These are phyloP conservation scores for Pseudozyma hubeiensis DNA, from an alignment of 1,284 basidiomycete species.

Conservation along the genomic window DNA sequence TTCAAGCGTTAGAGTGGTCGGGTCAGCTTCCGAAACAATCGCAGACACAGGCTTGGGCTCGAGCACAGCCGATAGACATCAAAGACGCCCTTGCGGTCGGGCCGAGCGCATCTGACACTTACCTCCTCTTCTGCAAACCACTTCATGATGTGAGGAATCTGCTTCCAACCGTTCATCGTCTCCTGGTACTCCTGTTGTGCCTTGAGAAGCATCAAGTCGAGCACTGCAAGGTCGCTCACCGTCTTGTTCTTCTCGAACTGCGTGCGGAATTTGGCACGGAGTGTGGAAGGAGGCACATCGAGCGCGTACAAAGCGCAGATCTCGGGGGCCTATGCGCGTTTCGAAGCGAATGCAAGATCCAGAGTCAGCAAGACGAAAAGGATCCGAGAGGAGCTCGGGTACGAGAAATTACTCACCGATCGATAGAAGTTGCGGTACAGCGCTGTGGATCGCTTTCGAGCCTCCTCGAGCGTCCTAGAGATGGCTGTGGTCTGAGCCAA, in stretches of 20 bases:
- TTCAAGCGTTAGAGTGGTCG: slow-evolving; percentile 4
- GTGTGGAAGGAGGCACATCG: slow-evolving; percentile 81
- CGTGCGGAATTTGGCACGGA: slow-evolving; percentile 85
- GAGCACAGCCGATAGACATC: not conserved
- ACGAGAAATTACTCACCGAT: slow-evolving; percentile 73
- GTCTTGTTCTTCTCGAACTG: slow-evolving; percentile 88
- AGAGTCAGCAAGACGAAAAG: not conserved
- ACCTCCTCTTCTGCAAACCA: slow-evolving; percentile 71
- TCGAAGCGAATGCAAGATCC: not conserved
- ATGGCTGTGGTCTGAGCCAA: slow-evolving; percentile 78
- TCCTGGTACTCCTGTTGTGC: slow-evolving; percentile 88
- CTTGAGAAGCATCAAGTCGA: slow-evolving; percentile 91
- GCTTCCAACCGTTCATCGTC: slow-evolving; percentile 93
- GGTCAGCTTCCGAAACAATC: slow-evolving; percentile 9
- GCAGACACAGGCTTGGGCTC: not conserved
- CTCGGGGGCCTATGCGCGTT: slow-evolving; percentile 81
- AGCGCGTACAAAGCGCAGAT: slow-evolving; percentile 86
- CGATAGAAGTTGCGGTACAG: slow-evolving; percentile 95
- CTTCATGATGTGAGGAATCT: slow-evolving; percentile 71
- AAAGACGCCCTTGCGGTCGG: not conserved
- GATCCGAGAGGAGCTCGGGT: not conserved
- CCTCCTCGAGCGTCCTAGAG: slow-evolving; percentile 75
- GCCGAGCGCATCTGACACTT: slow-evolving; percentile 26
- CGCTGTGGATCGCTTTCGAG: slow-evolving; percentile 78
- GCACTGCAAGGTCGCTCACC: slow-evolving; percentile 83